phyloP scores from a whole-genome alignment of 2,329 filamentous ascomycete species.

The Parascedosporium putredinis region DNA sequence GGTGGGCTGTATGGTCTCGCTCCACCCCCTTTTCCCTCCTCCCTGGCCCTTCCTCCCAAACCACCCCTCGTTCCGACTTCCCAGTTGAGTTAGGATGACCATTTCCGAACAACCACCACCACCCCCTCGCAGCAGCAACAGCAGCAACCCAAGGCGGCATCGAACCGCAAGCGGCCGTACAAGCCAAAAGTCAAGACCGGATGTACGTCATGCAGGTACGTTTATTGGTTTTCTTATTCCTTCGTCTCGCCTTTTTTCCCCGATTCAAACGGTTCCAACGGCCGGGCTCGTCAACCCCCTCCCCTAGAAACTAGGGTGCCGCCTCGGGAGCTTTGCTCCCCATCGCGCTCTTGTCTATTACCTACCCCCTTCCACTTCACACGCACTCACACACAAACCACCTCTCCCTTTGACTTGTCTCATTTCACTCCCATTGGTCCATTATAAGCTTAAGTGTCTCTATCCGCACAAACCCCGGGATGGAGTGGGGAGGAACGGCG shows the following conservation, averaged over 20 bases:
- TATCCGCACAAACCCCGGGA: too few species aligned
- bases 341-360: too few species aligned
- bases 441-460: too few species aligned
- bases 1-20: not conserved
- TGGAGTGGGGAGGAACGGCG: too few species aligned
- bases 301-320: too few species aligned
- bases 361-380: not conserved
- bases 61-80: constrained; percentile 6
- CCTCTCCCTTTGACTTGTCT: not conserved
- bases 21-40: not conserved
- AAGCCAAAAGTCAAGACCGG: constrained; percentile 29
- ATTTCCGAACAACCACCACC: constrained; percentile 1
- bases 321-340: too few species aligned
- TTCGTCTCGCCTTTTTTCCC: not conserved
- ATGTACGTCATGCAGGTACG: constrained; percentile 32
- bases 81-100: constrained; percentile 8
- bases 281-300: too few species aligned
- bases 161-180: constrained; percentile 9
- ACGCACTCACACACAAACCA: not conserved
- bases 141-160: not conserved
- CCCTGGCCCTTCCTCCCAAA: too few species aligned
- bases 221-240: constrained; percentile 8
- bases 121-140: not conserved
- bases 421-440: too few species aligned
- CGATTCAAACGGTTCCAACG: not conserved